Percentiles rank a stretch among this genome's conserved stretches.
phyloP scores from a whole-genome alignment of 2,329 filamentous ascomycete genomes.

The Pseudogymnoascus sp. region DNA sequence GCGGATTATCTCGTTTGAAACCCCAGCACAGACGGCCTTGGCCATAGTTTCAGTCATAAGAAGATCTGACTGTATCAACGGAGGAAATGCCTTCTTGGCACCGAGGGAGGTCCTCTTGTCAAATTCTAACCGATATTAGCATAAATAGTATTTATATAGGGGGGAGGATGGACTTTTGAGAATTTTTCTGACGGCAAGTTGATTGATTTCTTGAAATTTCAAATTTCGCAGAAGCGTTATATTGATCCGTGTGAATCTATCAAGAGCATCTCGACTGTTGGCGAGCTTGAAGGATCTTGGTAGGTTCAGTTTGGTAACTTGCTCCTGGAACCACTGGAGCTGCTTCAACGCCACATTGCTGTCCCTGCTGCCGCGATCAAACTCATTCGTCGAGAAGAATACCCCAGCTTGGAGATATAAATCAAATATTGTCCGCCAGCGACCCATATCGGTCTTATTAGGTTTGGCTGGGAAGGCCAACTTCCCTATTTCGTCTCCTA shows the following conservation, averaged over 20 bases:
- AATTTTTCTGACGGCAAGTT: slow-evolving; percentile 70
- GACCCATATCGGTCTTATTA: slow-evolving; percentile 58
- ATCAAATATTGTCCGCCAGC: slow-evolving; percentile 76
- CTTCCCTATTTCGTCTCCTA: slow-evolving; percentile 57
- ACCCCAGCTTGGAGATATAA: slow-evolving; percentile 71
- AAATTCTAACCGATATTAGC: slow-evolving; percentile 52
- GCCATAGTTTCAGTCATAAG: slow-evolving; percentile 62
- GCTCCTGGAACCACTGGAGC: slow-evolving; percentile 63
- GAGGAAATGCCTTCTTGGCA: slow-evolving; percentile 55
- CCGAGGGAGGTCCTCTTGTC: slow-evolving; percentile 76
- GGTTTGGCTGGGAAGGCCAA: slow-evolving; percentile 57
- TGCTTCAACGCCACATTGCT: slow-evolving; percentile 59
- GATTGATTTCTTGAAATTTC: slow-evolving; percentile 79
- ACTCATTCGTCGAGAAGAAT: slow-evolving; percentile 74
- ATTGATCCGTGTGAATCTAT: slow-evolving; percentile 66
- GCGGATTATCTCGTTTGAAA: slow-evolving; percentile 63
- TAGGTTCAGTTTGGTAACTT: slow-evolving; percentile 54
- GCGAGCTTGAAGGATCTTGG: slow-evolving; percentile 56
- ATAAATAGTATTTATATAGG: neutral
- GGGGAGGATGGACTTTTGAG: slow-evolving; percentile 57
- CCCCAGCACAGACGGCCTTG: slow-evolving; percentile 65
- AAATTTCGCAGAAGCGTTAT: slow-evolving; percentile 68
- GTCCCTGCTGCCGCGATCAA: slow-evolving; percentile 59
- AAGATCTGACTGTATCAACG: slow-evolving; percentile 49
- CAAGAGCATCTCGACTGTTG: slow-evolving; percentile 56